Conservation (phyloP, 2,329 filamentous ascomycete species). For the Torrubiellomyces zombiae region DNA sequence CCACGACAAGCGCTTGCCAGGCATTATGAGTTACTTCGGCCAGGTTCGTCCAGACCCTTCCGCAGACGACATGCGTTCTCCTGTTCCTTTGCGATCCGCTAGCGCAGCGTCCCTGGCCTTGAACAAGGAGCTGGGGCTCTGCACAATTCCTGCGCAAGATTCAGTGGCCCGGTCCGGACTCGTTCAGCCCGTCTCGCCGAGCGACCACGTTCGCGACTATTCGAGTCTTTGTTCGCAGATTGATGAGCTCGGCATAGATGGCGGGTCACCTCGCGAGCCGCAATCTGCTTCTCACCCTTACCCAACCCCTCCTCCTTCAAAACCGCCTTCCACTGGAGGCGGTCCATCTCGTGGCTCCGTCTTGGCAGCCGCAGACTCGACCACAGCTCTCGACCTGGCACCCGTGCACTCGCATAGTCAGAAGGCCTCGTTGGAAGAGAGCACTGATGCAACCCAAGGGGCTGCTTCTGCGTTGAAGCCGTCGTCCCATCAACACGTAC, state of each 20-base stretch:
- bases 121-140: no score
- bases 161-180: no score
- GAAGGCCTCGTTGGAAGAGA: constrained; percentile 1
- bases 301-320: constrained; percentile 41
- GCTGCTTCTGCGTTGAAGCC: constrained; percentile 2
- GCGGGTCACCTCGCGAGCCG: no score
- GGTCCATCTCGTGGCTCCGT: constrained; percentile 13
- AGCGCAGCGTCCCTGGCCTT: constrained; percentile 8
- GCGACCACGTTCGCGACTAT: no score
- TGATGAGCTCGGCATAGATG: no score
- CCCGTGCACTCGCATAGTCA: constrained; percentile 2
- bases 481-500: constrained; percentile 1
- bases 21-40: constrained; percentile 94
- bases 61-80: constrained; percentile 22
- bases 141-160: no score
- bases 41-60: constrained; percentile 92
- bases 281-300: constrained; percentile 24
- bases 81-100: constrained; percentile 23
- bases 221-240: no score
- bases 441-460: constrained; percentile 1
- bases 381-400: constrained; percentile 6
- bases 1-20: constrained; percentile 85
- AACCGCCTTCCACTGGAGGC: constrained; percentile 21
- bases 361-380: constrained; percentile 9
- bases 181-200: no score